Base-by-base conservation (phyloP, 2,329 filamentous ascomycete genomes). In the Trichoderma sp. region DNA sequence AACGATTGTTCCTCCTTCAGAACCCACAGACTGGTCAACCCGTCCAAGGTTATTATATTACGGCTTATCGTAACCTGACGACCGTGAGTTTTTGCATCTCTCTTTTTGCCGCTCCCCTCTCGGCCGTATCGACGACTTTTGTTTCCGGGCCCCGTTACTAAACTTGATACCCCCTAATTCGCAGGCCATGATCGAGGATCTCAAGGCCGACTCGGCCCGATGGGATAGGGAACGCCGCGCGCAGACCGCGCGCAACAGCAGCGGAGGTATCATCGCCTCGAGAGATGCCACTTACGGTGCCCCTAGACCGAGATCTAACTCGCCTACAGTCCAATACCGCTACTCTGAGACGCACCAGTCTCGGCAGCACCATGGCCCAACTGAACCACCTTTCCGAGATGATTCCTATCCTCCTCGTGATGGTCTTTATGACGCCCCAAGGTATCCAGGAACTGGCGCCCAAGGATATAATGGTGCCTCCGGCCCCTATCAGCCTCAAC, bases 31-130 rank as follows among this genome's bases (percentile, higher is more conserved):
- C 81, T 71, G 85, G 87, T 75, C 87, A 92, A 82, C 84, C 88
- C 74, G 89, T 90, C 74, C 87, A 89, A 77, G 92, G 92, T 76
- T 94, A 92, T 83, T 93, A 89, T 81, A 93, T 94, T 80, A 93
- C 90, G 63, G 92, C 91, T 73, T 94, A 94, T 82, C 88, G 92
- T 74, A 93, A 93, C 79, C 82, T 94, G 78, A 94, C 92, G 76
- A 90, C 91, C 78, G 92, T 94, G 87, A 84, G 90, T 83, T 83
- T 32, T 32, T 8, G 20, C 17, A 64, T 36, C 58, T 64, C 12
- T 26, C 26, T 39, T 6, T 30, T 30, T 17, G 30, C 50, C 50
- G 47, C 36, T 50, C 28, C 26, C 50, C 20, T 64, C n/a, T 23
- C 58, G 23, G 26, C 55, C 67, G 32, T 68, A 17, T 28, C 36